Percentiles rank a stretch among this genome's conserved stretches.
Evolutionary conservation across 495 filamentous ascomycete genomes (phyloP).

Genomic region (Alectoria sarmentosa): DNA sequence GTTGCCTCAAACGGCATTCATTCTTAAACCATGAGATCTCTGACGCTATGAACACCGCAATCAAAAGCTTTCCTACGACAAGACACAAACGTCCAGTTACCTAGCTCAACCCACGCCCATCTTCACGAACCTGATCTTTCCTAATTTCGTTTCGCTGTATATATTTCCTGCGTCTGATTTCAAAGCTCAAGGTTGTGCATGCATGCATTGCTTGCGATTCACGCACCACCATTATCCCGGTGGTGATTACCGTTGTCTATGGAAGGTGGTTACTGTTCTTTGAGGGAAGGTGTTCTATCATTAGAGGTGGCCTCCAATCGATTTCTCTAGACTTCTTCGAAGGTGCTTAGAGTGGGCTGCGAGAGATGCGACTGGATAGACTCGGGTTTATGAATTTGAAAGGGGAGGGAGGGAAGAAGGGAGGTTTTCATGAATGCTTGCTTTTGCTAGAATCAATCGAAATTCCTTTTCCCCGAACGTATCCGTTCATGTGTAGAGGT

Average conservation of each 20-base stretch:
- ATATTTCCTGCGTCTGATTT: neutral
- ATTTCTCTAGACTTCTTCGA: too few relatives aligned
- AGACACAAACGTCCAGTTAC: neutral
- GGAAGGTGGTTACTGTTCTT: neutral
- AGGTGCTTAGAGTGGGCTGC: too few relatives aligned
- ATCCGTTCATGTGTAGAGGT: too few relatives aligned
- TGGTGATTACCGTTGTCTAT: neutral
- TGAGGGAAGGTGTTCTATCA: too few relatives aligned
- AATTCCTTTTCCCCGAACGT: too few relatives aligned
- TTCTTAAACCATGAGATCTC: neutral
- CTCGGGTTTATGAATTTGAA: too few relatives aligned
- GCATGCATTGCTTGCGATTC: neutral
- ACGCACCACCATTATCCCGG: neutral
- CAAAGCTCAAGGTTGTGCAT: neutral
- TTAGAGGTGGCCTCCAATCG: too few relatives aligned
- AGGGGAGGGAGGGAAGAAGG: too few relatives aligned
- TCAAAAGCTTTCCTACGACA: neutral
- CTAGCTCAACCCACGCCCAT: neutral
- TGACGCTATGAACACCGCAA: neutral
- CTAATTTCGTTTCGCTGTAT: neutral
- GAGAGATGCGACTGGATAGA: too few relatives aligned
- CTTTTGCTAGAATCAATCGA: too few relatives aligned
- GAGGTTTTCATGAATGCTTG: too few relatives aligned
- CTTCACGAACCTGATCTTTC: neutral
- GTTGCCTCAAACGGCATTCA: slow-evolving; percentile 27